phyloP scores from a whole-genome alignment of 805 yeast genomes.

The Candida tibetensis region DNA sequence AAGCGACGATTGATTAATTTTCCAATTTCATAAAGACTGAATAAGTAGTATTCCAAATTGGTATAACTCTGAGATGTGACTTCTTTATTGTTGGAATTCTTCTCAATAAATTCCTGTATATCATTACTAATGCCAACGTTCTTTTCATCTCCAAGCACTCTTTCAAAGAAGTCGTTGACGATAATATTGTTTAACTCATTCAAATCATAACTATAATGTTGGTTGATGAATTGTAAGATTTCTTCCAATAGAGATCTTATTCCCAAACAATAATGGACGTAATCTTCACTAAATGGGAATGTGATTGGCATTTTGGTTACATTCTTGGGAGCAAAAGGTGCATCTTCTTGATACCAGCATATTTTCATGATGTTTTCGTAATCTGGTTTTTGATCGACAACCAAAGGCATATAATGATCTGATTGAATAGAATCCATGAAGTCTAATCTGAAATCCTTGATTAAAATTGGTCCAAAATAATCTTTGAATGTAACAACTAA shows the following conservation, averaged over 20 bases:
- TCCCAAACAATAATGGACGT: constrained; percentile 81
- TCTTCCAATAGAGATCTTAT: constrained; percentile 62
- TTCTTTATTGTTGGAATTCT: constrained; percentile 77
- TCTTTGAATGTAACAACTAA: constrained; percentile 55
- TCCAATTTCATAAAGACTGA: constrained; percentile 71
- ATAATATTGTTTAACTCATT: constrained; percentile 57
- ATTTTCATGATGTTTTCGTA: constrained; percentile 62
- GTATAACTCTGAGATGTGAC: constrained; percentile 86
- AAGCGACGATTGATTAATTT: constrained; percentile 37
- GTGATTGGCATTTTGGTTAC: constrained; percentile 57
- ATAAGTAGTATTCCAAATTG: constrained; percentile 81
- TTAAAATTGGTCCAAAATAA: constrained; percentile 55
- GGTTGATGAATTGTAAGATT: constrained; percentile 61
- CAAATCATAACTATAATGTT: constrained; percentile 61
- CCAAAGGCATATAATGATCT: constrained; percentile 88
- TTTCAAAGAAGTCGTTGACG: constrained; percentile 61
- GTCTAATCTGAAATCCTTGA: constrained; percentile 54
- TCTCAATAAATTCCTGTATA: constrained; percentile 54
- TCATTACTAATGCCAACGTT: constrained; percentile 58
- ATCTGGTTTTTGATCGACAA: constrained; percentile 55
- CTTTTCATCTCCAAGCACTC: constrained; percentile 50
- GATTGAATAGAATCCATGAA: constrained; percentile 63
- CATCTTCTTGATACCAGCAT: constrained; percentile 66
- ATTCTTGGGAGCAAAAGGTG: constrained; percentile 41
- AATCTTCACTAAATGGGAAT: constrained; percentile 81